Evolutionary conservation across 768 basidiomycete species (phyloP), one percentile per base, ranked within the genome.

Genomic region (Terana coerulea): DNA sequence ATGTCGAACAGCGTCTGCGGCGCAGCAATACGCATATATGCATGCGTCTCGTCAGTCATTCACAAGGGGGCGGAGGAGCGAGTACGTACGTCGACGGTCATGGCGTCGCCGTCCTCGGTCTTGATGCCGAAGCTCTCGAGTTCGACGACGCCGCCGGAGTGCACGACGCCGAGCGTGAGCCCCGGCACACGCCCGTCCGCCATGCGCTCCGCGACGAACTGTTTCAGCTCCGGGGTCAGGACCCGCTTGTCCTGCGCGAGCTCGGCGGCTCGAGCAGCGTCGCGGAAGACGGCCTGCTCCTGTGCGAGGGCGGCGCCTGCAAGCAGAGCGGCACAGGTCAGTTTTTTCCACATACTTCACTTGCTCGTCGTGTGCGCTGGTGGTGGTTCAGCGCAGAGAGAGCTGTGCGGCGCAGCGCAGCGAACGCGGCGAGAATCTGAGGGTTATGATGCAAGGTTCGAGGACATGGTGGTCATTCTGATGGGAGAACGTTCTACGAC

Each of bases 1-100:
- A 68, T 56, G 36, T 19, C 36, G 41, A 65, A 68, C 3, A 66
- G 47, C 0, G 67, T 65, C 67, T 69, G 28, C 17, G 19, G 19
- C 17, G 25, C 22, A 14, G 40, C 6, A 9, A n/a, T 29, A 40
- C 10, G 12, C 22, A 11, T 21, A 24, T 6, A 25, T 3, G 3
- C 12, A 7, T 5, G 2, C 31, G 22, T 28, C 19, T 37, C 5
- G 2, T 7, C n/a, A n/a, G n/a, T n/a, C 7, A 30, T 8, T 26
- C 7, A 15, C 5, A 19, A 29, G 3, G n/a, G 19, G 11, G 8
- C 15, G 17, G 10, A 30, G 19, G 35, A 6, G 15, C 15, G 35
- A 7, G 21, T 8, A 22, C 45, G 6, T 30, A 57, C 55, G 22
- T 57, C 55, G 17, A 44, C 22, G 1, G 51, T 44, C 33, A 47